These are phyloP conservation scores for Apiospora hydei DNA, from an alignment of 2,329 filamentous ascomycete species.

Conservation along the genomic window DNA sequence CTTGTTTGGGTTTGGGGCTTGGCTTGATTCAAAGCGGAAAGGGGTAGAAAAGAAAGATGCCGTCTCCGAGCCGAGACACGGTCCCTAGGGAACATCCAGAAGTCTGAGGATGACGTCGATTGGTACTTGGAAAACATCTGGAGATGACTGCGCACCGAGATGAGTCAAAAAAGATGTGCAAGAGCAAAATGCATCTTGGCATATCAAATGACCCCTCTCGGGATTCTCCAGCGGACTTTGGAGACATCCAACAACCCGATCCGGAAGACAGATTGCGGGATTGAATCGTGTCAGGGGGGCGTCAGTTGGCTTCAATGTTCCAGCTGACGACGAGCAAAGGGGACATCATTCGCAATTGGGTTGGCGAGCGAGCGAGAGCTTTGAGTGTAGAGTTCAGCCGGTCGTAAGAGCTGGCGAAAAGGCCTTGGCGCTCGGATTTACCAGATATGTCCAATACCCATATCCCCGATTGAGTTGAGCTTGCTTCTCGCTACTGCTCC, in stretches of 20 bases:
- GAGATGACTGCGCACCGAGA: background rate
- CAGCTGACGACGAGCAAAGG: background rate
- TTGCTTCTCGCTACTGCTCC: background rate
- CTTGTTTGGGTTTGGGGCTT: background rate
- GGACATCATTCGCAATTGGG: background rate
- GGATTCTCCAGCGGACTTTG: background rate
- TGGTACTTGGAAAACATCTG: background rate
- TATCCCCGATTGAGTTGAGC: constrained; percentile 5
- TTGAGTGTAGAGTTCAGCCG: background rate
- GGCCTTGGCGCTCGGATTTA: constrained; percentile 6
- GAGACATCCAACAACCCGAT: background rate
- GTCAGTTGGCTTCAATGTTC: background rate
- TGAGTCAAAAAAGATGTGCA: background rate
- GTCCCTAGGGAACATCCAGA: background rate
- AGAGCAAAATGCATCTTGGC: background rate
- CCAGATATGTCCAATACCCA: background rate
- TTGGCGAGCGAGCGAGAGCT: background rate
- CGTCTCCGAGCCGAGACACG: constrained; percentile 1
- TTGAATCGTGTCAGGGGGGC: background rate
- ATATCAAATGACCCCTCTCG: background rate
- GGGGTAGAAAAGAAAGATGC: background rate
- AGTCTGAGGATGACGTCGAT: background rate
- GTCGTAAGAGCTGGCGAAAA: background rate
- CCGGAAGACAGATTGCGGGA: background rate
- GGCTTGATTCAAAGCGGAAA: background rate